Evolutionary conservation across 176 grass and related monocot species (phyloP).

Genomic region (Coix lacrymajobi): DNA sequence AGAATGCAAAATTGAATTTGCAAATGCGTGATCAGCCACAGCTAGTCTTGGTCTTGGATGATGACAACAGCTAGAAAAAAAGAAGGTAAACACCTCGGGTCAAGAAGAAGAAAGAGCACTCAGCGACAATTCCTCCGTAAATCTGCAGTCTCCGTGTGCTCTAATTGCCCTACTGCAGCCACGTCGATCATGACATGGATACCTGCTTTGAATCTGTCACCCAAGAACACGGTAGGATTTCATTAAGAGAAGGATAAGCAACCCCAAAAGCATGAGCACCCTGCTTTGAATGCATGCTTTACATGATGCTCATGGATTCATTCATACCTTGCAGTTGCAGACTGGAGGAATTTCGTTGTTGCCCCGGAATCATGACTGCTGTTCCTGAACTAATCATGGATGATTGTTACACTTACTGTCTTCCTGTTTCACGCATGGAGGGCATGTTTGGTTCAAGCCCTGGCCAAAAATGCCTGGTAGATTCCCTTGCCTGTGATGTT

Average conservation of each 20-base stretch:
- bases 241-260: too few relatives aligned
- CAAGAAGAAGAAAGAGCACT: neutral
- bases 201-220: too few relatives aligned
- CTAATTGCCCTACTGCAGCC: too few relatives aligned
- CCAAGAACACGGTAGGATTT: too few relatives aligned
- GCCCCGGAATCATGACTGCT: neutral
- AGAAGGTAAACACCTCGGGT: neutral
- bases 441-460: too few relatives aligned
- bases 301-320: neutral
- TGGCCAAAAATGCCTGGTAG: too few relatives aligned
- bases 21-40: too few relatives aligned
- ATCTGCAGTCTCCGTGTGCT: neutral
- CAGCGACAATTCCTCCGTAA: neutral
- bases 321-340: neutral
- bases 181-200: neutral
- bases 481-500: too few relatives aligned
- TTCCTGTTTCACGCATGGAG: neutral
- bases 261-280: too few relatives aligned
- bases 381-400: neutral
- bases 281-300: neutral
- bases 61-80: too few relatives aligned
- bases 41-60: too few relatives aligned
- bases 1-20: too few relatives aligned
- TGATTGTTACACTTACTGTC: neutral
- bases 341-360: neutral